Evolutionary conservation across 179 eudicot genomes (phyloP).

Genomic region (Beta macrorhiza): DNA sequence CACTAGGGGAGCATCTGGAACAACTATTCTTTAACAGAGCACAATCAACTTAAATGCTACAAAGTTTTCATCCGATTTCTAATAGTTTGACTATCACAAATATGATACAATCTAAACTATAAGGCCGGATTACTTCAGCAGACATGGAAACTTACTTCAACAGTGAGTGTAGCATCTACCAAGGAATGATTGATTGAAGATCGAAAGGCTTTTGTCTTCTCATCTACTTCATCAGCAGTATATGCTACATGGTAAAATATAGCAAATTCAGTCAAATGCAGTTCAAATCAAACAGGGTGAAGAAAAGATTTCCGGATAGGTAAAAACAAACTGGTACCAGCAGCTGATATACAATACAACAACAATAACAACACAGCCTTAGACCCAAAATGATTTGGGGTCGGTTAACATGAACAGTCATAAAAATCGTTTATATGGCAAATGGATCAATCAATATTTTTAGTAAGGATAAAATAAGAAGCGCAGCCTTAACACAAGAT

Average conservation of each 20-base stretch:
- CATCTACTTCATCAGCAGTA: constrained; percentile 61
- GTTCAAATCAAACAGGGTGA: constrained; percentile 1
- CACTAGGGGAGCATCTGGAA: background rate
- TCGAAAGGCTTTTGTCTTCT: constrained; percentile 60
- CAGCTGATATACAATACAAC: background rate
- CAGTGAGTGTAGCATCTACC: constrained; percentile 40
- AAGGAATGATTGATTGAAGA: constrained; percentile 39
- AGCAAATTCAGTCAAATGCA: background rate
- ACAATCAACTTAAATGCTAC: background rate
- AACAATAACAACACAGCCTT: no score
- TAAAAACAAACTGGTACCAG: background rate
- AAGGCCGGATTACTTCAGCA: background rate
- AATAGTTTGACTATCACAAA: background rate
- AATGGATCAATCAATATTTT: background rate
- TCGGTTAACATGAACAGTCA: no score
- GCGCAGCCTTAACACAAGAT: background rate
- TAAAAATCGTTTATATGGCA: no score
- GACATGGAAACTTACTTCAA: constrained; percentile 43
- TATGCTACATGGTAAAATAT: constrained; percentile 49
- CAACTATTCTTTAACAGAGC: background rate
- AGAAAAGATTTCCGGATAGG: background rate
- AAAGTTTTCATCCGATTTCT: background rate
- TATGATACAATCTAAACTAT: background rate
- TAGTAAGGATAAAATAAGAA: background rate
- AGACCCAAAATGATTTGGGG: no score